Base-by-base conservation (phyloP, 1,139 yeast genomes). In the Lipomyces yarrowii region DNA sequence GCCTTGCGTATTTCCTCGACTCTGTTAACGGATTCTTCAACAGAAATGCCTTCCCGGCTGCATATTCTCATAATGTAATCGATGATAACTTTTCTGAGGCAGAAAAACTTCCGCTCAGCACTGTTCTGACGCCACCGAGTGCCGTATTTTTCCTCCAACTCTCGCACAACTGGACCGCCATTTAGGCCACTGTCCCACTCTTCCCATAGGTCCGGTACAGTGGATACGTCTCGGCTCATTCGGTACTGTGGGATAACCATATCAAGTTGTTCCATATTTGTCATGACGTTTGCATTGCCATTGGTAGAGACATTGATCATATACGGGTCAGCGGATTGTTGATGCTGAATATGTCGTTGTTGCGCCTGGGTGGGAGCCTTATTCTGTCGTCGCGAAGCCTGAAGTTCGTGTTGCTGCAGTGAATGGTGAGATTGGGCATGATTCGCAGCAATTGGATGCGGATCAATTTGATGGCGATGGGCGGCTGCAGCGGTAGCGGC, bases 91-190 rank as follows among this genome's bases (percentile, higher is more conserved):
- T 68, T 69, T 18, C 71, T 64, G 7, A 69, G 65, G 26, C 71
- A 67, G 56, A 69, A 62, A 42, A 66, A 69, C 42, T 68, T 69
- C 30, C 71, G 68, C 52, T 69, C 71, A 1, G 71, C 70, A 32
- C 65, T 63, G 54, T 61, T 62, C 35, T 65, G 60, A 23, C 71
- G 60, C 71, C 71, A 69, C 35, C 70, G 57, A 6, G 70, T 65
- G 7, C 71, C 71, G 55, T 58, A 68, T 39, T 62, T 64, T 26
- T 62, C 64, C 56, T 69, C 71, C 42, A 69, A 64, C 15, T 59
- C 61, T 15, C 65, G 61, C 33, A 69, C 71, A 51, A 59, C 58
- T 2, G 71, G 71, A 11, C 71, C 71, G 26, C 71, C 71, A 26
- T 64, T 57, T 21, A 69, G 23, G n/a, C 71, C 71, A 18, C 59